Percentiles rank a stretch among this genome's conserved stretches.
Conservation (phyloP, 1,284 basidiomycete genomes). For the Irpex rosettiformis region DNA sequence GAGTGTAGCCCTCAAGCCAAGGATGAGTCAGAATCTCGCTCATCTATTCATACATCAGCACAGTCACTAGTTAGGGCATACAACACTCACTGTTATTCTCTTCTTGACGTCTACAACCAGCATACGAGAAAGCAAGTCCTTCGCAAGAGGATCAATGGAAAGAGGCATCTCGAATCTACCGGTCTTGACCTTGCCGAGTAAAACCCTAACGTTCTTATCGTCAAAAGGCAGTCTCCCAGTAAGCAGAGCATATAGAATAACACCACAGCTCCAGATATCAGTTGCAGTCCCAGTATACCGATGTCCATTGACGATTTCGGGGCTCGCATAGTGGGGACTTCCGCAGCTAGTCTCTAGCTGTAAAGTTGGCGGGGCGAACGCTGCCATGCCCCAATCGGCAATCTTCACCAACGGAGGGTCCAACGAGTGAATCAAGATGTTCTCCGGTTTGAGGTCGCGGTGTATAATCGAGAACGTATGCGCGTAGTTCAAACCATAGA, state of each 20-base stretch:
- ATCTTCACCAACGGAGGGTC: conserved; percentile 91
- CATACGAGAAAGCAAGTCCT: conserved; percentile 79
- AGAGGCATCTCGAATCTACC: conserved; percentile 84
- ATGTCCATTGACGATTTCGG: conserved; percentile 95
- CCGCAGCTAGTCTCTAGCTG: conserved; percentile 97
- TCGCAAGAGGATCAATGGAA: conserved; percentile 70
- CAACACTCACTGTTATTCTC: conserved; percentile 74
- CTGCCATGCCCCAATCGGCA: conserved; percentile 99
- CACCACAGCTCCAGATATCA: conserved; percentile 94
- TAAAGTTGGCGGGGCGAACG: conserved; percentile 76
- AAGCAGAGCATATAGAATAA: conserved; percentile 86
- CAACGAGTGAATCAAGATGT: conserved; percentile 85
- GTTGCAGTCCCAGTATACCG: conserved; percentile 93
- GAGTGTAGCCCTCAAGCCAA: conserved; percentile 60
- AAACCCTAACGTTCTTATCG: conserved; percentile 77
- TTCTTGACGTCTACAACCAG: conserved; percentile 86
- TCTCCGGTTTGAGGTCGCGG: conserved; percentile 98
- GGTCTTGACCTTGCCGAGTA: conserved; percentile 88
- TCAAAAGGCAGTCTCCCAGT: conserved; percentile 89
- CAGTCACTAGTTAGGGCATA: conserved; percentile 10
- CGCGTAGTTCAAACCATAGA: conserved; percentile 95
- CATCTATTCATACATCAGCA: conserved; percentile 51
- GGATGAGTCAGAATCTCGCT: conserved; percentile 86
- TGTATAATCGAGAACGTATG: conserved; percentile 99
- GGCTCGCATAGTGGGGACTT: conserved; percentile 96